Evolutionary conservation across 805 yeast species (phyloP).

Genomic region (Candida methanosorbosa): DNA sequence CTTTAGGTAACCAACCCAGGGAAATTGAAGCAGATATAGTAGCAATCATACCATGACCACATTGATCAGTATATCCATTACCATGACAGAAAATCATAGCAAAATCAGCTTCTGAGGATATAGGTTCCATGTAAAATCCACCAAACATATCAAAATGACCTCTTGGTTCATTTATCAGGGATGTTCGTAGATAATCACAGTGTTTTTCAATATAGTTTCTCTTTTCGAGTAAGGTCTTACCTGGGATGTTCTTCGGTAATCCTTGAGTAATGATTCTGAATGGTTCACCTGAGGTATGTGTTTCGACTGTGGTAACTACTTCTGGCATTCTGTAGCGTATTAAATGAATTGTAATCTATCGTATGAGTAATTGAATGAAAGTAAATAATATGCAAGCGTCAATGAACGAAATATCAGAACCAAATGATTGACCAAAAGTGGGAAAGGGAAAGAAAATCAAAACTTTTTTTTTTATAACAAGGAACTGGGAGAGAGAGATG

Average conservation of each 20-base stretch:
- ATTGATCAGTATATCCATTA: slow-evolving; percentile 20
- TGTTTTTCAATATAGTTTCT: slow-evolving; percentile 9
- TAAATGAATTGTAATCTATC: too few species aligned
- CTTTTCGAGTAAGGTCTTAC: slow-evolving; percentile 14
- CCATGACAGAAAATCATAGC: slow-evolving; percentile 18
- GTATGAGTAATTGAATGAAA: too few species aligned
- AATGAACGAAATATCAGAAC: too few species aligned
- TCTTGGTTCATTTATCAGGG: slow-evolving; percentile 19
- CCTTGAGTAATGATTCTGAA: slow-evolving; percentile 13
- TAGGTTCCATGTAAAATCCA: slow-evolving; percentile 14
- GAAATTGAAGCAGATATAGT: slow-evolving; percentile 12
- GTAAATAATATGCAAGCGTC: too few species aligned
- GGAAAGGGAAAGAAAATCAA: slow-evolving; percentile 4
- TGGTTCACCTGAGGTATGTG: slow-evolving; percentile 21
- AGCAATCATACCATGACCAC: slow-evolving; percentile 22
- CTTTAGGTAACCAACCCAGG: slow-evolving; percentile 11
- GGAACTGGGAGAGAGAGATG: too few species aligned
- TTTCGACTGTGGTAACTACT: slow-evolving; percentile 14
- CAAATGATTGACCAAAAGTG: neutral
- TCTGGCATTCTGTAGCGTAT: neutral
- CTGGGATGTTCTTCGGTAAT: slow-evolving; percentile 13
- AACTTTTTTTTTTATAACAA: too few species aligned
- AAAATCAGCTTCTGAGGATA: slow-evolving; percentile 13
- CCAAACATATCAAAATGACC: slow-evolving; percentile 23
- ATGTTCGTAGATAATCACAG: slow-evolving; percentile 15